Conservation (phyloP, 2,329 filamentous ascomycete genomes). For the Pestalotiopsis sp. region DNA sequence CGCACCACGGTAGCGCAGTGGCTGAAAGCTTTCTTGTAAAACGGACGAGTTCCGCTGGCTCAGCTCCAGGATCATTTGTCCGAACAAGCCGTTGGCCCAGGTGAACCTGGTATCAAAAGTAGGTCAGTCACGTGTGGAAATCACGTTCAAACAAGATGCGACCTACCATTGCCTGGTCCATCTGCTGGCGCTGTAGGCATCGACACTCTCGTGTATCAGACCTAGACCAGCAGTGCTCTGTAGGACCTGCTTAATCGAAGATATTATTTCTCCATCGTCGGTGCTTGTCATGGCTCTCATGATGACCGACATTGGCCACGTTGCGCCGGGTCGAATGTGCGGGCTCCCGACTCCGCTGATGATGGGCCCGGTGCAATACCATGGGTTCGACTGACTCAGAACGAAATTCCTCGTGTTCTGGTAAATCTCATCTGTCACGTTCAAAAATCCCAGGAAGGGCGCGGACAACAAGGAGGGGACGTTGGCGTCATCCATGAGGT, state of each 20-base stretch:
- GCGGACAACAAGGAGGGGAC: conserved; percentile 60
- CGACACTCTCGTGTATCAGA: conserved; percentile 45
- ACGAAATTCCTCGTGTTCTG: conserved; percentile 78
- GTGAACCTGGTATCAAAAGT: conserved; percentile 57
- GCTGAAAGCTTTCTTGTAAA: conserved; percentile 52
- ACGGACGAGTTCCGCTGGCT: conserved; percentile 73
- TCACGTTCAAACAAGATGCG: background rate
- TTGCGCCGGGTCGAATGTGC: conserved; percentile 65
- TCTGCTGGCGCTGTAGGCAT: conserved; percentile 36
- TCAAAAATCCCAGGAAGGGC: conserved; percentile 57
- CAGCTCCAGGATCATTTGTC: conserved; percentile 47
- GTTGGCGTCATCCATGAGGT: conserved; percentile 66
- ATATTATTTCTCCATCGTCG: conserved; percentile 35
- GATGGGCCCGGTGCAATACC: conserved; percentile 62
- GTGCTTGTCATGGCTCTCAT: conserved; percentile 73
- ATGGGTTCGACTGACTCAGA: conserved; percentile 72
- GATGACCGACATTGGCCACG: conserved; percentile 87
- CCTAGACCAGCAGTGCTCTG: conserved; percentile 36
- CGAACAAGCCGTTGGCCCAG: conserved; percentile 38
- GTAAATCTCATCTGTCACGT: conserved; percentile 59
- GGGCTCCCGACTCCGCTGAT: conserved; percentile 56
- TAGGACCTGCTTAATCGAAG: conserved; percentile 34
- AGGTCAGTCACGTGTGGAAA: background rate
- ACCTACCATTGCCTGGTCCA: conserved; percentile 44
- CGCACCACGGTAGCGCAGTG: background rate